These are phyloP conservation scores for Kwoniella europaea DNA, from an alignment of 768 basidiomycete species.

Conservation along the genomic window DNA sequence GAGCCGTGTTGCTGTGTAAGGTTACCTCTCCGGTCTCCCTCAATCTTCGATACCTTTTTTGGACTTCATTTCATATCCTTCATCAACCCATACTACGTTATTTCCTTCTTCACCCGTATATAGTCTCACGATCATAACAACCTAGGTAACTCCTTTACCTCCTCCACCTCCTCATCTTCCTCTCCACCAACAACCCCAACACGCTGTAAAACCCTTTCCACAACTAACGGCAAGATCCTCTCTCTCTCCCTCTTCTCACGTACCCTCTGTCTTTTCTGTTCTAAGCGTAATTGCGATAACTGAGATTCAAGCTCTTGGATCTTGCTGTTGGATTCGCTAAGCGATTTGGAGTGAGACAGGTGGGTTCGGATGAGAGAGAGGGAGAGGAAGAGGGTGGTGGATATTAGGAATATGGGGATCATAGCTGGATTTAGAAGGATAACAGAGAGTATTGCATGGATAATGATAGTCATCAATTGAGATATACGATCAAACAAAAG, in stretches of 20 bases:
- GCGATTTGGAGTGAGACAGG: slow-evolving; percentile 50
- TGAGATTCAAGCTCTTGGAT: slow-evolving; percentile 52
- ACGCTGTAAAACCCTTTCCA: slow-evolving; percentile 49
- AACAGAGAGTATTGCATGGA: not conserved
- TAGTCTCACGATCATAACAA: slow-evolving; percentile 12
- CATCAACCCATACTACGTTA: not conserved
- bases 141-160: slow-evolving; percentile 22
- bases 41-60: too few species aligned
- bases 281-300: slow-evolving; percentile 32
- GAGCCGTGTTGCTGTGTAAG: too few species aligned
- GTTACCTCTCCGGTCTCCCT: too few species aligned
- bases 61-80: too few species aligned
- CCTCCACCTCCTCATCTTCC: slow-evolving; percentile 27
- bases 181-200: slow-evolving; percentile 43
- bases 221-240: slow-evolving; percentile 48
- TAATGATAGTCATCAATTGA: not conserved
- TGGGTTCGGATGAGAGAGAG: slow-evolving; percentile 55
- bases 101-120: not conserved
- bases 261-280: slow-evolving; percentile 30
- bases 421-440: slow-evolving; percentile 35
- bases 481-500: not conserved
- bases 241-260: slow-evolving; percentile 47
- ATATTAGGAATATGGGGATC: slow-evolving; percentile 50
- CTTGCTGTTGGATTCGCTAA: slow-evolving; percentile 40
- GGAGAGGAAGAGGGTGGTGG: slow-evolving; percentile 52